Evolutionary conservation across 2,329 filamentous ascomycete species (phyloP).

Genomic region (Incumbomyces lentus): DNA sequence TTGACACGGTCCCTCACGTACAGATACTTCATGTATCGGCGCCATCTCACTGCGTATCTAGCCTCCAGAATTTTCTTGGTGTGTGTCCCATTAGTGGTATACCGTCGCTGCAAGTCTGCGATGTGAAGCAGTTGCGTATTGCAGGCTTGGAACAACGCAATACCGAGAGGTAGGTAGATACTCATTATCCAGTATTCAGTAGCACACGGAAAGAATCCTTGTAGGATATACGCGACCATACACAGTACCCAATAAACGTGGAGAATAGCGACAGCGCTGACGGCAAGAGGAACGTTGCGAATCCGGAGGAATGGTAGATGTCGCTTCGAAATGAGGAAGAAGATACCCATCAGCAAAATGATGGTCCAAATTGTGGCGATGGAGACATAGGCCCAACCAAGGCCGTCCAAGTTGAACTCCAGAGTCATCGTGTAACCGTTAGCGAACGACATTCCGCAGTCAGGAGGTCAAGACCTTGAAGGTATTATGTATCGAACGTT

Average conservation of each 20-base stretch:
- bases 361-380: conserved; percentile 25
- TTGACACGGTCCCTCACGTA: conserved; percentile 36
- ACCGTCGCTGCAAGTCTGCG: conserved; percentile 41
- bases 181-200: conserved; percentile 59
- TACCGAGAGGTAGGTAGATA: conserved; percentile 53
- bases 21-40: conserved; percentile 29
- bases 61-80: conserved; percentile 10
- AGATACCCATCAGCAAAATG: conserved; percentile 23
- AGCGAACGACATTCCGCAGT: conserved; percentile 6
- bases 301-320: conserved; percentile 28
- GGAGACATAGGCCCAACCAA: conserved; percentile 19
- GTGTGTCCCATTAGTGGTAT: conserved; percentile 7
- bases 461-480: background rate
- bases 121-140: conserved; percentile 52
- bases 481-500: conserved; percentile 2
- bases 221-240: conserved; percentile 28
- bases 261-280: conserved; percentile 28
- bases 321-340: conserved; percentile 26
- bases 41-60: conserved; percentile 17
- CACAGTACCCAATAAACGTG: conserved; percentile 30
- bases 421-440: conserved; percentile 17
- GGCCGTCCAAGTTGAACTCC: conserved; percentile 19
- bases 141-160: conserved; percentile 56
- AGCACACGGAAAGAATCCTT: conserved; percentile 36
- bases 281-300: conserved; percentile 28